Base-by-base conservation (phyloP, 345 rosid genomes). In the Litchi chinensis region DNA sequence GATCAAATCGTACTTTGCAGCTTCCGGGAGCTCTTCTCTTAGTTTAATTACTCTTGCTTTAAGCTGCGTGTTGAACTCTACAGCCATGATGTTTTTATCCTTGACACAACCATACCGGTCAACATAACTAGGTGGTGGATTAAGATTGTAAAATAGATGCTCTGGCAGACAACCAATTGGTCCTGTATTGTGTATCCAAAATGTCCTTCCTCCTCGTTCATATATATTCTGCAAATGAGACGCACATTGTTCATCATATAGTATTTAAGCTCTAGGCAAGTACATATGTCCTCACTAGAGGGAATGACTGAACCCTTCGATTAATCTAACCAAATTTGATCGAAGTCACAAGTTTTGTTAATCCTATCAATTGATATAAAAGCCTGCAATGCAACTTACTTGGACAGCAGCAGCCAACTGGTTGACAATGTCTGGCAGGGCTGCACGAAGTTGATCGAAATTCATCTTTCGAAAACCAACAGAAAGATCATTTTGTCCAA, bases 401-500 rank as follows among this genome's bases (percentile, higher is more conserved):
- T 86, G 89, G 67, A 95, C 89, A n/a, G 99, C 98, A 48, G 93
- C 78, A 74, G 94, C 98, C 56, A 95, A 83, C 81, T 90, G 94
- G 84, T 86, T 83, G 40, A 89, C 74, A 63, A 95, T 92, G 69
- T 91, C 96, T 0, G 97, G 98, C 79, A 95, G 43, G 0, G 93
- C 84, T 43, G 93, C 91, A 50, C 85, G 86, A 62, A 95, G 95
- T 77, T 95, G 96, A 81, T 95, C 94, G 0, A 68, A 59, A 68
- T 85, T 91, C 93, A 90, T 79, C 79, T 80, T 92, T 79, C 98
- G 69, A 69, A 95, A 91, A 63, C 96, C 99, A 48, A 90, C 89
- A 56, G 96, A 93, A 72, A 95, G 96, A 87, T 95, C 98, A 81
- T 95, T 95, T 81, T 95, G 98, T 74, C 99, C 98, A 19, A 95